phyloP scores from a whole-genome alignment of 2,329 filamentous ascomycete species.

The Aureobasidium sp. region DNA sequence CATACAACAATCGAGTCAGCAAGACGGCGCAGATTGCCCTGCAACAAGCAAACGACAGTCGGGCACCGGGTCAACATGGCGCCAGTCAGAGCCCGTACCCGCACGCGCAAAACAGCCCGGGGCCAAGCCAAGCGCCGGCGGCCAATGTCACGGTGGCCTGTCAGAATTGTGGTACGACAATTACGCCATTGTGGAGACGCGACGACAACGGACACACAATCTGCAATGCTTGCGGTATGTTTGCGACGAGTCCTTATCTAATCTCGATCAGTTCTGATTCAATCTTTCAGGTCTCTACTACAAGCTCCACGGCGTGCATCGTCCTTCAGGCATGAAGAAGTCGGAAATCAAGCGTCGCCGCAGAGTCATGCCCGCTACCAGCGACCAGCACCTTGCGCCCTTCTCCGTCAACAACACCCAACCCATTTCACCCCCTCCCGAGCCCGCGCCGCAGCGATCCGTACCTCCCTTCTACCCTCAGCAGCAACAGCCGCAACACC shows the following conservation, averaged over 20 bases:
- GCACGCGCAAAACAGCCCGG: conserved; percentile 17
- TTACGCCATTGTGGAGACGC: conserved; percentile 90
- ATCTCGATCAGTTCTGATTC: conserved; percentile 6
- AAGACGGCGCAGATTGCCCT: conserved; percentile 71
- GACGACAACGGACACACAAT: conserved; percentile 95
- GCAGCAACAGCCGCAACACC: background rate
- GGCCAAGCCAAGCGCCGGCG: conserved; percentile 27
- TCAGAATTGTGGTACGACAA: conserved; percentile 93
- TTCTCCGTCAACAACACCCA: conserved; percentile 28
- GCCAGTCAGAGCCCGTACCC: conserved; percentile 16
- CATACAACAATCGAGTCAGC: conserved; percentile 92
- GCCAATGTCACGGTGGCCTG: conserved; percentile 75
- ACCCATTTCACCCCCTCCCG: conserved; percentile 37
- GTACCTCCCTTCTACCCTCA: background rate
- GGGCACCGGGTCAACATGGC: background rate
- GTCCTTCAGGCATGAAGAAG: conserved; percentile 98
- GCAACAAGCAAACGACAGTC: conserved; percentile 30
- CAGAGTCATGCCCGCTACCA: conserved; percentile 75
- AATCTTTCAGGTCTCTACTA: conserved; percentile 70
- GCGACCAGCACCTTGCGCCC: conserved; percentile 38
- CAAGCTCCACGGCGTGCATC: conserved; percentile 88
- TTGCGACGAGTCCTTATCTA: conserved; percentile 10
- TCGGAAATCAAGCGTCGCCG: conserved; percentile 93
- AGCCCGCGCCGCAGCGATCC: background rate
- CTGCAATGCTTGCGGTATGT: conserved; percentile 93